These are phyloP conservation scores for Rubroboletus satanas DNA, from an alignment of 768 basidiomycete species.

Conservation along the genomic window DNA sequence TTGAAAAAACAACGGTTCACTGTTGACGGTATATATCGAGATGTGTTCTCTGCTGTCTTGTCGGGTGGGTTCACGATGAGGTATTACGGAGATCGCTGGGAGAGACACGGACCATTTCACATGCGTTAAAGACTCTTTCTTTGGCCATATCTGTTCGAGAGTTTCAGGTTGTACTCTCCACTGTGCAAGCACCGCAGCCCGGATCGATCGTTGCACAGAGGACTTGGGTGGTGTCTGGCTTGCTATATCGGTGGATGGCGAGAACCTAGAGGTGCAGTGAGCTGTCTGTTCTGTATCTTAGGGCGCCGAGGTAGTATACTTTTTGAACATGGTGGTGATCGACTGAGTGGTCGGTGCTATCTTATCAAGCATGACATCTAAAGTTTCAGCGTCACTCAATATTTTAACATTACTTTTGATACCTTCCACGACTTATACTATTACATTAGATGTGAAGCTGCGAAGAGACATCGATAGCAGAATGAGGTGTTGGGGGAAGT, in stretches of 20 bases:
- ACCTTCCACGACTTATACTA: slow-evolving; percentile 33
- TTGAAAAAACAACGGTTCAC: slow-evolving; percentile 90
- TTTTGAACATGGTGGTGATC: slow-evolving; percentile 65
- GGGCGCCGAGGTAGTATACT: slow-evolving; percentile 38
- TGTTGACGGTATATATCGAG: slow-evolving; percentile 85
- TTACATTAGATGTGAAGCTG: slow-evolving; percentile 36
- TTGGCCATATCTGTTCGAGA: slow-evolving; percentile 93
- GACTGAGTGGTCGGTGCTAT: slow-evolving; percentile 2
- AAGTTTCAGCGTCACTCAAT: slow-evolving; percentile 13
- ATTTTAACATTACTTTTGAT: slow-evolving; percentile 29
- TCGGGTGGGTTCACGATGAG: slow-evolving; percentile 15
- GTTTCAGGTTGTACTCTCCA: slow-evolving; percentile 78
- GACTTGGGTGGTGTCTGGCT: slow-evolving; percentile 90
- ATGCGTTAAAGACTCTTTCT: slow-evolving; percentile 91
- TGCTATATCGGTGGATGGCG: slow-evolving; percentile 74
- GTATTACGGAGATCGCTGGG: slow-evolving; percentile 6
- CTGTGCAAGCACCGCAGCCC: slow-evolving; percentile 73
- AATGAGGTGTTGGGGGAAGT: slow-evolving; percentile 18
- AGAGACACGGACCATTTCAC: slow-evolving; percentile 71
- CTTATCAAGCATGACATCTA: slow-evolving; percentile 10
- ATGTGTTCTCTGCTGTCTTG: slow-evolving; percentile 85
- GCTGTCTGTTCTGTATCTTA: background rate
- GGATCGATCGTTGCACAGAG: slow-evolving; percentile 88
- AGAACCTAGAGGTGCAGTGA: slow-evolving; percentile 48
- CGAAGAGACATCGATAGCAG: slow-evolving; percentile 31